Evolutionary conservation across 2,329 filamentous ascomycete genomes (phyloP).

Genomic region (Scedosporium minutisporum): DNA sequence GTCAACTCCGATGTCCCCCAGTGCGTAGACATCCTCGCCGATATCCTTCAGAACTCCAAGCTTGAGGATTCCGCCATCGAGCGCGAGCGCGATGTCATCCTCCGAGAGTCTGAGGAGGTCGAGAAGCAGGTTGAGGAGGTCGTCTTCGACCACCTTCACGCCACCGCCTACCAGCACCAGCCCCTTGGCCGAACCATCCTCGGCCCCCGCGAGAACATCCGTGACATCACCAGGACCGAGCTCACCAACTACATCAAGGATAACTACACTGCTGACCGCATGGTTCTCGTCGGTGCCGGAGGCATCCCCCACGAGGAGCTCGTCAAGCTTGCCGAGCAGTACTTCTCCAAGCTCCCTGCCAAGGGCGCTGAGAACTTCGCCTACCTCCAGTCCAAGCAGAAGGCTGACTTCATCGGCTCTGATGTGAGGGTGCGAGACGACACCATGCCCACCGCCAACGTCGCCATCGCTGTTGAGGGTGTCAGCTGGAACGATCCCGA

Average conservation of each 20-base stretch:
- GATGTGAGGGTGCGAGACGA: constrained; percentile 94
- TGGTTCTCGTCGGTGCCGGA: constrained; percentile 94
- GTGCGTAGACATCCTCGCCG: constrained; percentile 95
- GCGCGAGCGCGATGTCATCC: constrained; percentile 96
- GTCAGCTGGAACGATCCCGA: constrained; percentile 99
- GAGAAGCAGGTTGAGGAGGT: constrained; percentile 99
- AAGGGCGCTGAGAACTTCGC: constrained; percentile 66
- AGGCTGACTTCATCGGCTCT: constrained; percentile 92
- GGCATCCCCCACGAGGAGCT: constrained; percentile 90
- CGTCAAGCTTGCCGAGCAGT: constrained; percentile 91
- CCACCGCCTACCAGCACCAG: constrained; percentile 94
- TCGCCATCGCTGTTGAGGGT: constrained; percentile 97
- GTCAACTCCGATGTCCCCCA: constrained; percentile 97
- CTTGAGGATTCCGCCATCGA: constrained; percentile 88
- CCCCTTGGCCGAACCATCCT: constrained; percentile 95
- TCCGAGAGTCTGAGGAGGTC: constrained; percentile 97
- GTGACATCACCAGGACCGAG: constrained; percentile 86
- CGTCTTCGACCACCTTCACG: constrained; percentile 97
- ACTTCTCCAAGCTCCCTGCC: constrained; percentile 74
- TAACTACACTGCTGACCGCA: constrained; percentile 99
- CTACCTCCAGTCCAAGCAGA: constrained; percentile 70
- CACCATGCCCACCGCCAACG: constrained; percentile 91
- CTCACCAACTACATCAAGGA: constrained; percentile 95
- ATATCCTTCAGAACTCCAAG: constrained; percentile 99
- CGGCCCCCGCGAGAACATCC: constrained; percentile 95